Evolutionary conservation across 768 basidiomycete genomes (phyloP), one percentile per base, ranked within the genome.

Genomic region (Mycena floridula): DNA sequence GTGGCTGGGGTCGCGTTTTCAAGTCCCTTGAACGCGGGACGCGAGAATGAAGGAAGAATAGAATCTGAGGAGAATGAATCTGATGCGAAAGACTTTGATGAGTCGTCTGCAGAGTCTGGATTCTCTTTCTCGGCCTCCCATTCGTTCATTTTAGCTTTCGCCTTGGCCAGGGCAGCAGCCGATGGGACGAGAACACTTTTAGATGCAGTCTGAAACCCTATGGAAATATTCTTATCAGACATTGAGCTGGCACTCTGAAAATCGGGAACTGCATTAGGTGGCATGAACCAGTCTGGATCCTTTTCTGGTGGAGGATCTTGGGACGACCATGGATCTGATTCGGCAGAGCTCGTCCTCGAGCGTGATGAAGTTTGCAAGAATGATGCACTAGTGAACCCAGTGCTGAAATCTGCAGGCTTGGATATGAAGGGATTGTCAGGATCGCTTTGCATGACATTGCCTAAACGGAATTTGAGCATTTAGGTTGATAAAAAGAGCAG

Each of bases 271-370:
- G 57, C 50, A 5, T 60, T 39, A 5, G 57, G 60, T 3, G 71
- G 54, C 42, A 67, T 59, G 57, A 81, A 81, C 79, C 78, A 81
- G 7, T 67, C 59, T 15, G 67, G 65, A 50, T 74, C 68, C 25
- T 56, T 58, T 38, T 73, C 70, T 43, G 59, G 60, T 2, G 62
- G 59, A 8, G 58, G 50, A 44, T 71, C 69, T 8, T 72, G 68
- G 0, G 70, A 73, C 5, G 64, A 60, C 2, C 69, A 68, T n/a
- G 61, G 61, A 40, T 55, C 48, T 26, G 32, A 7, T n/a, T n/a
- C n/a, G n/a, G n/a, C n/a, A n/a, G n/a, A n/a, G n/a, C n/a, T n/a
- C n/a, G n/a, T n/a, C n/a, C n/a, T n/a, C n/a, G n/a, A n/a, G n/a
- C n/a, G n/a, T 13, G 32, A 35, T 7, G 32, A 43, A 22, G 42